Percentiles rank a stretch among this genome's conserved stretches.
These are phyloP conservation scores for Coemansia sp. DNA, from an alignment of 192 early-diverging fungal species.

Conservation along the genomic window DNA sequence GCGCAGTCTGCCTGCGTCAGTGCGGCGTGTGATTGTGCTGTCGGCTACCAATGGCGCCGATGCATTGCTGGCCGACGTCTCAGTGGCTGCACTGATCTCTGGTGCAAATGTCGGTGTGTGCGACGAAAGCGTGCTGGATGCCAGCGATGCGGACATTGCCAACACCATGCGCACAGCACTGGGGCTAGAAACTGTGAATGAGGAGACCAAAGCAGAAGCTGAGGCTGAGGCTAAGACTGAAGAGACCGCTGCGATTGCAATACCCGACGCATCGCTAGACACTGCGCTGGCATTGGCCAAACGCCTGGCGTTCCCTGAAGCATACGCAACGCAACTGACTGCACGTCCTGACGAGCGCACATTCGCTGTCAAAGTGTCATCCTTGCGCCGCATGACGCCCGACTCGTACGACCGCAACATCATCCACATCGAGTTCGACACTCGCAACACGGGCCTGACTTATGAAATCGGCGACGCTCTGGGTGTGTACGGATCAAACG, in stretches of 20 bases:
- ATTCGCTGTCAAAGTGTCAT: constrained; percentile 33
- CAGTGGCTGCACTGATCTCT: constrained; percentile 60
- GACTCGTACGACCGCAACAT: constrained; percentile 89
- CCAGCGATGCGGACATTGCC: background rate
- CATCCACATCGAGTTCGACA: constrained; percentile 96
- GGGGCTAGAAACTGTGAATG: constrained; percentile 15
- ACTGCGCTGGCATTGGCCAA: constrained; percentile 19
- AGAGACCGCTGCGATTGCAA: background rate
- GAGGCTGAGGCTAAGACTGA: background rate
- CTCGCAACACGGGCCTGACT: constrained; percentile 68
- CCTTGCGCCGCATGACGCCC: constrained; percentile 74
- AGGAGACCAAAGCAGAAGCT: constrained; percentile 2
- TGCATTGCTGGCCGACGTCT: constrained; percentile 71
- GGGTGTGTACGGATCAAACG: constrained; percentile 90
- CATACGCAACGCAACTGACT: constrained; percentile 18
- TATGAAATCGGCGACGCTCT: constrained; percentile 94
- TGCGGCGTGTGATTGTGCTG: constrained; percentile 71
- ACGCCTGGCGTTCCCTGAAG: constrained; percentile 46
- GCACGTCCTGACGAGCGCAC: constrained; percentile 32
- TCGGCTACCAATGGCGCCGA: constrained; percentile 60
- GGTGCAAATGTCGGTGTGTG: constrained; percentile 17
- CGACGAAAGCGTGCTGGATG: constrained; percentile 17
- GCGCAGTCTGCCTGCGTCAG: constrained; percentile 61
- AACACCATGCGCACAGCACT: constrained; percentile 13
- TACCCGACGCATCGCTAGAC: constrained; percentile 4